Percentiles rank a stretch among this genome's conserved stretches.
Evolutionary conservation across 768 basidiomycete genomes (phyloP).

Genomic region (Jaapia argillacea): DNA sequence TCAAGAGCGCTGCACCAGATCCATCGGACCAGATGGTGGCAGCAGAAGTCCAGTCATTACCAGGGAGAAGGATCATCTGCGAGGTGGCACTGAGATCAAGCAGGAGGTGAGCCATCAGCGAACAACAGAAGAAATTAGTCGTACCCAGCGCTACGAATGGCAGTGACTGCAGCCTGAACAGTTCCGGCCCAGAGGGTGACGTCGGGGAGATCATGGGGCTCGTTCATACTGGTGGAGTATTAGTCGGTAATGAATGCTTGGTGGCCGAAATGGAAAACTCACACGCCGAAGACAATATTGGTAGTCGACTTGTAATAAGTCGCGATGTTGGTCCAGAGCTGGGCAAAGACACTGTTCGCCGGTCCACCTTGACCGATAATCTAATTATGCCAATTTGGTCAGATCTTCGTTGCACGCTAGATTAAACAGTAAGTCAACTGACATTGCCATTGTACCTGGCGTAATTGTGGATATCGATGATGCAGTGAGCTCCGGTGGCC

Average conservation of each 20-base stretch:
- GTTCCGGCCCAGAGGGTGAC: conserved; percentile 23
- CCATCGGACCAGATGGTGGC: conserved; percentile 28
- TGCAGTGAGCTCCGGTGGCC: conserved; percentile 32
- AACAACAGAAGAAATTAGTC: neutral
- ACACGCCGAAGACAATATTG: conserved; percentile 21
- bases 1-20: conserved; percentile 24
- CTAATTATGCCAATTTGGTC: too few species aligned
- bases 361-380: conserved; percentile 33
- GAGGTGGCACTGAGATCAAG: conserved; percentile 27
- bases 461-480: conserved; percentile 51
- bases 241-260: conserved; percentile 14
- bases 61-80: conserved; percentile 34
- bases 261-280: conserved; percentile 19
- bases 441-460: conserved; percentile 41
- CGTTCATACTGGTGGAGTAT: conserved; percentile 28
- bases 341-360: conserved; percentile 28
- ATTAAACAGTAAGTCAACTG: too few species aligned
- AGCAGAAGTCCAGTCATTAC: conserved; percentile 30
- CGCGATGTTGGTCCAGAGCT: conserved; percentile 30
- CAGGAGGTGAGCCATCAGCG: conserved; percentile 32
- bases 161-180: conserved; percentile 23
- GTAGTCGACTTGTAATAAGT: conserved; percentile 22
- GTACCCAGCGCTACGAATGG: conserved; percentile 24
- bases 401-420: too few species aligned
- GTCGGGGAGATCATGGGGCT: conserved; percentile 36